Evolutionary conservation across 2,329 filamentous ascomycete genomes (phyloP), one percentile per base, ranked within the genome.

Genomic region (Ceratocystis ficicola): DNA sequence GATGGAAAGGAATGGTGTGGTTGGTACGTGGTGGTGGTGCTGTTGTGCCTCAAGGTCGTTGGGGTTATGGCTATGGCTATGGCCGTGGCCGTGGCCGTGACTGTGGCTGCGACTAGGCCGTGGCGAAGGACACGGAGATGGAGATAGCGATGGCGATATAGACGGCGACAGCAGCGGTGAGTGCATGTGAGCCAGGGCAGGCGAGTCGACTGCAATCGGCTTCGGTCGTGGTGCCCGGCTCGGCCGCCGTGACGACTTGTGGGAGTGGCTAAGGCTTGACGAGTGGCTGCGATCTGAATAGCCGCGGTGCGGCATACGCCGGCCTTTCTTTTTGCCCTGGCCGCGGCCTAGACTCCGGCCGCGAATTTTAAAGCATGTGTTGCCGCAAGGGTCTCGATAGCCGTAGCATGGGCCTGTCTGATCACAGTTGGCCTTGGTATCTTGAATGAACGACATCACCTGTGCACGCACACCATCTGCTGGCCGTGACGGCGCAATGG

Each of bases 1-100:
- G 68, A 97, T 94, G 64, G 89, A 89, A 69, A 97, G 80, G 74
- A 96, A 99, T 5, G 90, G 90, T 72, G 97, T 97, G 68, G 89
- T 86, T 0, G 93, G 90, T 2, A 97, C 93, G 74, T 99, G 94
- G 75, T 99, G 93, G 72, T 99, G 93, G 72, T 96, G 90, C 68
- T 79, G 78, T 5, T 77, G 76, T 68, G 82, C 80, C 1, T 73
- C 75, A 8, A 76, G 74, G 3, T 73, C 70, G 62, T 70, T 69
- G 32, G 73, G 67, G 10, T 66, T 67, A 22, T 70, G 65, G 28
- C 69, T 67, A 15, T 69, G 68, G 17, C 69, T 68, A 59, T 72
- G 70, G 5, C 60, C 44, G 44, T 70, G 36, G n/a, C 68, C 30
- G 48, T 41, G 32, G 5, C 61, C 44, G 30, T 62, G 60, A 30